These are phyloP conservation scores for Rhodotorula kratochvilovae DNA, from an alignment of 768 basidiomycete genomes.

Conservation along the genomic window DNA sequence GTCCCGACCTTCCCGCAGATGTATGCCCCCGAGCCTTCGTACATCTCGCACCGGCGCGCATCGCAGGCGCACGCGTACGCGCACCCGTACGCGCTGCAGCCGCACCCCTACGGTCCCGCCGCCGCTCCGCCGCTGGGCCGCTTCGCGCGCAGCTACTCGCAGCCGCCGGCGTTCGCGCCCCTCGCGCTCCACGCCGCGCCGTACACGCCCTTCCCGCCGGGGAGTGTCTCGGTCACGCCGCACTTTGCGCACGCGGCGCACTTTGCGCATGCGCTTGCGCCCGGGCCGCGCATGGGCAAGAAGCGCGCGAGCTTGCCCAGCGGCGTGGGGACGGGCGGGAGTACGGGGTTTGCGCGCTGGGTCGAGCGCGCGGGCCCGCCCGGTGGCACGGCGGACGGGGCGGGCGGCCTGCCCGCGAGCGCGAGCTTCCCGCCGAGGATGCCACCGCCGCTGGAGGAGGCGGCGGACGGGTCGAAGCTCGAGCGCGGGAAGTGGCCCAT, in stretches of 20 bases:
- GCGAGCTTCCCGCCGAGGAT: background rate
- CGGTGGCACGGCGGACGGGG: background rate
- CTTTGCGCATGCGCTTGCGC: background rate
- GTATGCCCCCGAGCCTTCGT: too few relatives aligned
- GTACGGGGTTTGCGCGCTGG: background rate
- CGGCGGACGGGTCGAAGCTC: background rate
- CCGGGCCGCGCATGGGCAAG: background rate
- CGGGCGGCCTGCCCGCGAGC: background rate
- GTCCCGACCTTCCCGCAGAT: too few relatives aligned
- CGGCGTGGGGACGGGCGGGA: background rate
- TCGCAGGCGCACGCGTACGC: background rate
- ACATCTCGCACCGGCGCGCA: too few relatives aligned
- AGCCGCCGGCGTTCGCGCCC: background rate
- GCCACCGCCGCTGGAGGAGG: background rate
- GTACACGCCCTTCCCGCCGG: background rate
- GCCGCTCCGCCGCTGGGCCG: too few relatives aligned
- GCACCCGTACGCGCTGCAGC: background rate
- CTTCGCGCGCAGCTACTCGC: background rate
- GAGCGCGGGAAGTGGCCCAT: slow-evolving; percentile 7
- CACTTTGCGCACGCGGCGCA: background rate
- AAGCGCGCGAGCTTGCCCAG: background rate
- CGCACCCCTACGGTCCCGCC: background rate
- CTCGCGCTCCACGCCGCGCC: background rate
- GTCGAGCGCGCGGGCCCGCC: background rate
- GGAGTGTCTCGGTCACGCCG: background rate